Percentiles rank a stretch among this genome's conserved stretches.
Conservation (phyloP, 2,329 filamentous ascomycete species). For the Aspergillus fumigatiaffinis region DNA sequence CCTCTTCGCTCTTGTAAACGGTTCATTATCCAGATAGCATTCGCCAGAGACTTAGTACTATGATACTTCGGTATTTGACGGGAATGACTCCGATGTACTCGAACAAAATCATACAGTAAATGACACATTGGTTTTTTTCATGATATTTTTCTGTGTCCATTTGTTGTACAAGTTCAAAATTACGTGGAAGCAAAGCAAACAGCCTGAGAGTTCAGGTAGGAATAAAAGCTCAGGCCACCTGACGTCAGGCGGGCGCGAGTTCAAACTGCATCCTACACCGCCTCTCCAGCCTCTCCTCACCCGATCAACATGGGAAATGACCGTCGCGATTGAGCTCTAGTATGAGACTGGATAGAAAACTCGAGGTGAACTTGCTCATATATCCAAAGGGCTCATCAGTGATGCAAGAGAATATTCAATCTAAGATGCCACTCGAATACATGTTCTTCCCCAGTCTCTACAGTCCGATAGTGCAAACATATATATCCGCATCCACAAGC, state of each 20-base stretch:
- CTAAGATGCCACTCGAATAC: neutral
- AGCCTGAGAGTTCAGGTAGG: neutral
- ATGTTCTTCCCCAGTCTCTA: neutral
- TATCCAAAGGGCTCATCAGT: neutral
- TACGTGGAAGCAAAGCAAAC: neutral
- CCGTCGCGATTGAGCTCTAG: neutral
- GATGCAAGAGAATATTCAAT: neutral
- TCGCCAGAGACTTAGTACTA: neutral
- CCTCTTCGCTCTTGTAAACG: neutral
- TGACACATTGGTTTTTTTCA: neutral
- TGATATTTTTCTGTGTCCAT: neutral
- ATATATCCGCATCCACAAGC: neutral
- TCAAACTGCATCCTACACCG: constrained; percentile 12
- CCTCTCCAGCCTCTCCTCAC: constrained; percentile 6
- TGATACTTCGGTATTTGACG: neutral
- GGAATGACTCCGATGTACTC: neutral
- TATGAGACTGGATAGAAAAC: neutral
- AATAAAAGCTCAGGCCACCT: constrained; percentile 12
- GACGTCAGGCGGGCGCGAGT: constrained; percentile 15
- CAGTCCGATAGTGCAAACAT: neutral
- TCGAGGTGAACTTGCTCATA: neutral
- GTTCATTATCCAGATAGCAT: neutral
- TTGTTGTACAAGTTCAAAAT: neutral
- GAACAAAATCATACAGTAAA: neutral
- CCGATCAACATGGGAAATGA: neutral